phyloP scores from a whole-genome alignment of 2,329 filamentous ascomycete species.

The Sphaerulina populicola region DNA sequence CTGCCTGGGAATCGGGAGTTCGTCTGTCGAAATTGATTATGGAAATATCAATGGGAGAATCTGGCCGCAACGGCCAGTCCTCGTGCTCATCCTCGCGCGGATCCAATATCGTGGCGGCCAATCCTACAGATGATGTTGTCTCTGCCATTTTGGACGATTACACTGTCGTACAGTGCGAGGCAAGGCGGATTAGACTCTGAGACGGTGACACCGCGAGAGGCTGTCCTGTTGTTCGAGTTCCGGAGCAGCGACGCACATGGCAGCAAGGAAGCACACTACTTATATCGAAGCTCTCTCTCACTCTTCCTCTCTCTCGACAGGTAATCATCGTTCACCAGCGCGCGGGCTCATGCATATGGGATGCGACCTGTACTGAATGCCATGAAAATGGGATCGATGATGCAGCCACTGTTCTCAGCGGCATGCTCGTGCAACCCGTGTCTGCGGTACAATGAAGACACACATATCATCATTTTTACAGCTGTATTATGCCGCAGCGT shows the following conservation, averaged over 20 bases:
- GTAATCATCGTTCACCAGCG: neutral
- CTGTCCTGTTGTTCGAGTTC: neutral
- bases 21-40: slow-evolving; percentile 6
- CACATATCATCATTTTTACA: neutral
- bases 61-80: slow-evolving; percentile 6
- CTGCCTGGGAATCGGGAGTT: slow-evolving; percentile 6
- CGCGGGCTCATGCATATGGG: neutral
- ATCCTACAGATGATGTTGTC: neutral
- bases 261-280: neutral
- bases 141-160: neutral
- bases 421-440: neutral
- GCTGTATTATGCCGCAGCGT: neutral
- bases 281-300: neutral
- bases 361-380: neutral
- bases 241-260: neutral
- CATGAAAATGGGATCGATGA: neutral
- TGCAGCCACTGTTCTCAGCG: neutral
- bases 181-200: neutral
- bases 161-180: neutral
- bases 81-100: neutral
- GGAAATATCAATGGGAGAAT: slow-evolving; percentile 3
- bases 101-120: neutral
- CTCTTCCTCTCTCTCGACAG: neutral
- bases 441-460: neutral
- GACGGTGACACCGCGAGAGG: neutral